Evolutionary conservation across 2,329 filamentous ascomycete genomes (phyloP).

Genomic region (Exophiala sideris): DNA sequence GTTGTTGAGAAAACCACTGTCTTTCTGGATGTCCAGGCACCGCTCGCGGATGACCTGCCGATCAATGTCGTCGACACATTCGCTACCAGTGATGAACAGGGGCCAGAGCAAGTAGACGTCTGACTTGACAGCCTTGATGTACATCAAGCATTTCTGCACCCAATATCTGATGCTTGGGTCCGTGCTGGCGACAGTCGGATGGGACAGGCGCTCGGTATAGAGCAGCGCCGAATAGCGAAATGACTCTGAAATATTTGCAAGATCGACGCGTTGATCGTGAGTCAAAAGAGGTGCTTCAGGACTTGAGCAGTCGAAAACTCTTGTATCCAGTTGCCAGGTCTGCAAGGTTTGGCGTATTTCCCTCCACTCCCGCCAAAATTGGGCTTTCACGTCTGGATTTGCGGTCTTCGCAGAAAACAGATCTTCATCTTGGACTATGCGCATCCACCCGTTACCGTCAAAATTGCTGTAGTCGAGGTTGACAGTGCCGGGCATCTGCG

Average conservation of each 20-base stretch:
- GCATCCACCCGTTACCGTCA: constrained; percentile 51
- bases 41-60: constrained; percentile 74
- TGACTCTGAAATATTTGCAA: constrained; percentile 79
- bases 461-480: constrained; percentile 48
- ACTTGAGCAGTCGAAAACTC: constrained; percentile 27
- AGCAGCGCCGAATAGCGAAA: constrained; percentile 87
- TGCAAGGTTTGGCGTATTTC: constrained; percentile 72
- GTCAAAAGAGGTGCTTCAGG: constrained; percentile 39
- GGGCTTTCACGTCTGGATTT: constrained; percentile 52
- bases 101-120: constrained; percentile 94
- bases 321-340: constrained; percentile 71
- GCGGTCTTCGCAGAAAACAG: constrained; percentile 34
- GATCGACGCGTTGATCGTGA: constrained; percentile 65
- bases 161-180: constrained; percentile 78
- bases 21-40: constrained; percentile 80
- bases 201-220: constrained; percentile 83
- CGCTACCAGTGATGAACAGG: constrained; percentile 82
- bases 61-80: constrained; percentile 78
- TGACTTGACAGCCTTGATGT: constrained; percentile 73
- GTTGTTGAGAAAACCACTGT: constrained; percentile 93
- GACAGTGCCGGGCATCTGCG: constrained; percentile 15
- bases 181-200: constrained; percentile 67
- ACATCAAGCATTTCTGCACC: constrained; percentile 77
- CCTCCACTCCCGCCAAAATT: constrained; percentile 74
- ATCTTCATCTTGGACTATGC: constrained; percentile 49